Evolutionary conservation across 768 basidiomycete species (phyloP).

Genomic region (Russula abietina): DNA sequence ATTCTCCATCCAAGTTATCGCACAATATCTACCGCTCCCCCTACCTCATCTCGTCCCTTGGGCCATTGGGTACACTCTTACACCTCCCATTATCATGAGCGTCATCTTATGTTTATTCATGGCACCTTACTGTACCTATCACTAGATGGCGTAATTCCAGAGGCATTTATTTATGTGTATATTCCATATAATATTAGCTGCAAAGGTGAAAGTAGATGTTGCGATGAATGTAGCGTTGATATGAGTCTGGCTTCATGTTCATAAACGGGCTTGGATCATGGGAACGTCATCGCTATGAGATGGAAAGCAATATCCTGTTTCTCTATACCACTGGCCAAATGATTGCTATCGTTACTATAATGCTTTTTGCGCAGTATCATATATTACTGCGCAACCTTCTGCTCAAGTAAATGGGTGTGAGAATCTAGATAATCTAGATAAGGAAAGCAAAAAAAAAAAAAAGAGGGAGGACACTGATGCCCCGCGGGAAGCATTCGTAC

Average conservation of each 20-base stretch:
- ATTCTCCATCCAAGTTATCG: conserved; percentile 4
- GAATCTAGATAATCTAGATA: conserved; percentile 15
- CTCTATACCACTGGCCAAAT: too few relatives aligned
- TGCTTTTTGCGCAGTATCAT: background rate
- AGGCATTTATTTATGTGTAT: conserved; percentile 19
- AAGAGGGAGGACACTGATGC: background rate
- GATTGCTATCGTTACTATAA: too few relatives aligned
- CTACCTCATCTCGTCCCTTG: background rate
- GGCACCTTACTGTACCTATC: conserved; percentile 15
- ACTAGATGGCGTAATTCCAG: conserved; percentile 20
- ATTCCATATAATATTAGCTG: conserved; percentile 14
- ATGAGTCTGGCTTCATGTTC: too few relatives aligned
- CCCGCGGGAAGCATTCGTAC: background rate
- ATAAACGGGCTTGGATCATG: conserved; percentile 16
- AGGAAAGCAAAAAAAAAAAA: conserved; percentile 2
- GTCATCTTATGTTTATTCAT: conserved; percentile 23
- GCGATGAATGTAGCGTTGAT: background rate
- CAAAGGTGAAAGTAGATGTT: background rate
- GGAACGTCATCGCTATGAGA: conserved; percentile 8
- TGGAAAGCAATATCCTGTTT: background rate
- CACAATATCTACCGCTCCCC: background rate
- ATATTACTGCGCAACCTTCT: background rate
- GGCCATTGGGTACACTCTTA: background rate
- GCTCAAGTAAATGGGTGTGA: background rate
- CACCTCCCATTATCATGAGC: conserved; percentile 4